Conservation (phyloP, 306 rosid genomes). For the Pachyrhizus erosus region DNA sequence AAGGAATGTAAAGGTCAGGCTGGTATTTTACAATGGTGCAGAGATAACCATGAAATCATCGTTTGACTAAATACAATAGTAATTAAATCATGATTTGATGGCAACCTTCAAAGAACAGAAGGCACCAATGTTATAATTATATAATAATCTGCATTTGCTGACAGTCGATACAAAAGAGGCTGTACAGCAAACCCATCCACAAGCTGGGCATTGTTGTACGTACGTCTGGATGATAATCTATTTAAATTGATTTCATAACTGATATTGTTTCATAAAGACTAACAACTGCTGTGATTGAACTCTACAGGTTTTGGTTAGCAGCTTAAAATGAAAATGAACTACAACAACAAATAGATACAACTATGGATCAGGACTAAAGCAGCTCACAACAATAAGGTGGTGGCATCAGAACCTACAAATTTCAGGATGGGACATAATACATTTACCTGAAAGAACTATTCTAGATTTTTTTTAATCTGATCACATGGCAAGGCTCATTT, state of each 20-base stretch:
- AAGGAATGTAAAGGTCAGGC: neutral
- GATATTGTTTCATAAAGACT: constrained; percentile 50
- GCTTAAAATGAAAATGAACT: constrained; percentile 46
- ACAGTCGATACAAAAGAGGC: constrained; percentile 18
- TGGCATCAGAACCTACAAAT: constrained; percentile 48
- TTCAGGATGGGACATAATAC: constrained; percentile 37
- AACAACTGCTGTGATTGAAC: constrained; percentile 53
- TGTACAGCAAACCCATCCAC: constrained; percentile 34
- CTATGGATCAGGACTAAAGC: constrained; percentile 48
- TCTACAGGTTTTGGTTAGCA: constrained; percentile 77
- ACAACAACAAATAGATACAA: constrained; percentile 48
- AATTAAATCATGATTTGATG: neutral
- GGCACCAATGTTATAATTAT: constrained; percentile 10
- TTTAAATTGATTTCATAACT: constrained; percentile 44
- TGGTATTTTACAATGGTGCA: neutral
- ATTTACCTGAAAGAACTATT: constrained; percentile 54
- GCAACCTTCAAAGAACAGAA: neutral
- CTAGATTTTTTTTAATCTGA: constrained; percentile 32
- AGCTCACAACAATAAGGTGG: constrained; percentile 46
- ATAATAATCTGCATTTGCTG: neutral
- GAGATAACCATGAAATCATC: neutral
- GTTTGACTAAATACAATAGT: constrained; percentile 20
- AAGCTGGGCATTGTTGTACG: constrained; percentile 15
- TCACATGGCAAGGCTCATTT: constrained; percentile 78
- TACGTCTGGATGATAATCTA: constrained; percentile 24